Evolutionary conservation across 257 asterid species (phyloP).

Genomic region (Solanum chiquidenum): DNA sequence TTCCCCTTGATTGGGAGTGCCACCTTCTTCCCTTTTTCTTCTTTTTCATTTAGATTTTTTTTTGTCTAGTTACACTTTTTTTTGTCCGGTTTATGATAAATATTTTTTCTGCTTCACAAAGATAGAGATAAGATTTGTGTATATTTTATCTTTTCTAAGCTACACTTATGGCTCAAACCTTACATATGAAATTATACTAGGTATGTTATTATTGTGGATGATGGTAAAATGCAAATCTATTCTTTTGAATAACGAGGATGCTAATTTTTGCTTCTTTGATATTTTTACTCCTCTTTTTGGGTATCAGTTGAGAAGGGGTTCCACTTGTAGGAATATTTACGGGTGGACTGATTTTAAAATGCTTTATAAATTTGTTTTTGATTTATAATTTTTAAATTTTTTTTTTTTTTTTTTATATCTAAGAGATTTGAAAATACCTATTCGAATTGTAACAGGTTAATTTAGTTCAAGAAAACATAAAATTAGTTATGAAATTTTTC

Average conservation of each 20-base stretch:
- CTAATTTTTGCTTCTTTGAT: background rate
- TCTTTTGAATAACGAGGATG: background rate
- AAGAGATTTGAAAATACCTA: background rate
- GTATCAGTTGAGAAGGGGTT: background rate
- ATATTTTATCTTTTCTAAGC: background rate
- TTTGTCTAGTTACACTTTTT: background rate
- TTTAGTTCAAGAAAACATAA: background rate
- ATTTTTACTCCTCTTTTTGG: background rate
- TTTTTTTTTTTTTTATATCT: background rate
- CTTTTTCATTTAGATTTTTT: background rate
- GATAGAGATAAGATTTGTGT: background rate
- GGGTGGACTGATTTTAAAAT: background rate
- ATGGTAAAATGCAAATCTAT: background rate
- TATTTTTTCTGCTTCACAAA: rapidly evolving
- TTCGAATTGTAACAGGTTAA: background rate
- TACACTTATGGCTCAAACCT: too few species aligned
- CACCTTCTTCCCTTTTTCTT: background rate
- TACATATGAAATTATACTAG: rapidly evolving
- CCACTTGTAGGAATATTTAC: background rate
- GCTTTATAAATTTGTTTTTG: background rate
- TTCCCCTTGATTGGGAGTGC: background rate
- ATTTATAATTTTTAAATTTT: background rate
- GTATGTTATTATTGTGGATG: background rate
- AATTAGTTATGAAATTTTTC: background rate
- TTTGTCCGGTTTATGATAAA: background rate